Evolutionary conservation across 106 monocot genomes (phyloP).

Genomic region (Dendrobium chrysotoxum): DNA sequence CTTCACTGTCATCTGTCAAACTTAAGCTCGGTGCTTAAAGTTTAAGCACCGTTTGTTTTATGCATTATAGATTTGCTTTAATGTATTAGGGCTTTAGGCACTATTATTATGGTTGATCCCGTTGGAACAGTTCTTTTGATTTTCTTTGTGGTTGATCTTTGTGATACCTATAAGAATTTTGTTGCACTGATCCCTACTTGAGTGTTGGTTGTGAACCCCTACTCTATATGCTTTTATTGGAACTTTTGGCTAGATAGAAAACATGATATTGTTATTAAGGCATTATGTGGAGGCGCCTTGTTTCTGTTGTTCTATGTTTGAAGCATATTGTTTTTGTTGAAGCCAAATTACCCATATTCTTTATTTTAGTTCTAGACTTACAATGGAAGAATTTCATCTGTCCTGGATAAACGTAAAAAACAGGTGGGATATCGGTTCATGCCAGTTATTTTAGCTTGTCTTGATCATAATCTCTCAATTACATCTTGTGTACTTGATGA

Average conservation of each 20-base stretch:
- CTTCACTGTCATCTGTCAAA: not conserved
- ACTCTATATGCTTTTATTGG: not conserved
- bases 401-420: not conserved
- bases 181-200: not conserved
- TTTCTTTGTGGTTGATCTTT: not conserved
- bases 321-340: not conserved
- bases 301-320: not conserved
- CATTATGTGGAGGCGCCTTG: no score
- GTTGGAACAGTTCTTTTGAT: not conserved
- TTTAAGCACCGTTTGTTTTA: not conserved
- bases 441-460: not conserved
- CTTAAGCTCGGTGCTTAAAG: not conserved
- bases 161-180: not conserved
- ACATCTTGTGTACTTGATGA: not conserved
- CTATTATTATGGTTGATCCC: not conserved
- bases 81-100: not conserved
- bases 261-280: no score
- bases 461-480: not conserved
- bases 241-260: not conserved
- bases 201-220: not conserved
- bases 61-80: not conserved
- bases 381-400: not conserved
- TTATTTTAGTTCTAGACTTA: not conserved
- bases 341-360: not conserved
- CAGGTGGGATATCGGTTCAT: not conserved